Evolutionary conservation across 352 stramenopile species (phyloP).

Genomic region (Blastocystis hominis): DNA sequence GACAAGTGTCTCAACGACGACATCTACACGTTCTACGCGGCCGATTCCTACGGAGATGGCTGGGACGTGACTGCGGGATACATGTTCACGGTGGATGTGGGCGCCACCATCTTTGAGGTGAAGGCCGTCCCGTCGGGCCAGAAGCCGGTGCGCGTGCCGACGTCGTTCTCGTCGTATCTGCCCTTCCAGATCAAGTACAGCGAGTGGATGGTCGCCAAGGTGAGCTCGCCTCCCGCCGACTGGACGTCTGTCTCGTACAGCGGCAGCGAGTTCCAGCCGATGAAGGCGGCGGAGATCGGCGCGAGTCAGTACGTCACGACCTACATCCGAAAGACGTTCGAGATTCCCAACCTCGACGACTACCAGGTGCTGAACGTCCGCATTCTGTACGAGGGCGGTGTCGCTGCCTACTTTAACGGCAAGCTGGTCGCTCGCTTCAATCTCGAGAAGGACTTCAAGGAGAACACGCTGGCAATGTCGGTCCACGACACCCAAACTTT

Average conservation of each 20-base stretch:
- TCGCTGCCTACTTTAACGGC: conserved; percentile 46
- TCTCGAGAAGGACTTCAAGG: neutral
- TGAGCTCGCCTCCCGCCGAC: neutral
- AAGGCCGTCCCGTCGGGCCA: neutral
- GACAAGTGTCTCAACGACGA: neutral
- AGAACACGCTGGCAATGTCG: neutral
- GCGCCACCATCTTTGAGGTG: neutral
- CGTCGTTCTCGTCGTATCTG: neutral
- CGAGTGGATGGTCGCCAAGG: neutral
- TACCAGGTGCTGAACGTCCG: conserved; percentile 32
- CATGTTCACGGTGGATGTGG: conserved; percentile 1
- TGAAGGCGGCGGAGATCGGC: neutral
- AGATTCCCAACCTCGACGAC: conserved; percentile 29
- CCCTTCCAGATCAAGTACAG: conserved; percentile 43
- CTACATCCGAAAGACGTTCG: conserved; percentile 13
- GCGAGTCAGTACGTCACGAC: neutral
- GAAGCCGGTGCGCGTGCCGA: neutral
- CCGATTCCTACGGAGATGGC: neutral
- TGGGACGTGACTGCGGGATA: neutral
- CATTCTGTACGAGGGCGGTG: neutral
- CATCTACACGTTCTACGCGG: neutral
- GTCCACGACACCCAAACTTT: neutral
- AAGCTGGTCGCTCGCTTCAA: conserved; percentile 22
- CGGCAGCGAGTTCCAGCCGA: neutral
- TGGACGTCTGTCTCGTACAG: neutral